Base-by-base conservation (phyloP, 208 protist genomes). In the Leishmania martiniquensis region DNA sequence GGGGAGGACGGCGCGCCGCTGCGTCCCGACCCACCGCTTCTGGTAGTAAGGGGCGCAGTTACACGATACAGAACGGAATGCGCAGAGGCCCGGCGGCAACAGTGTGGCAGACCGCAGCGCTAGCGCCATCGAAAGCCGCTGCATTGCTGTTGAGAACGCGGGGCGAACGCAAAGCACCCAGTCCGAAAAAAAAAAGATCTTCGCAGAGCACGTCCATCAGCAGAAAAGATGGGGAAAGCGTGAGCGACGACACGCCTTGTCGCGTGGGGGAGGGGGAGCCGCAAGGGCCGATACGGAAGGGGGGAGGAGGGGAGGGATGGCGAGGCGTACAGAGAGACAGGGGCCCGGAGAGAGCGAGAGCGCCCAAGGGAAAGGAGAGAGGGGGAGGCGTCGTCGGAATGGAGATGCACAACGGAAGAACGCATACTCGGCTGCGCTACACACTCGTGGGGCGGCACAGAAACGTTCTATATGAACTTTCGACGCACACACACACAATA, bases 1-100 rank as follows among this genome's bases (percentile, higher is more conserved):
- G 70, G 77, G 77, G 37, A 70, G 77, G 22, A 82, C 54, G 25
- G 72, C 49, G 52, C 77, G 77, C 47, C 77, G 70, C 39, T 82
- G 77, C 71, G 71, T 82, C 4, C 63, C 71, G 34, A 52, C 39
- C 22, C 63, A 76, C n/a, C 77, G 77, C 51, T 25, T 47, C 71
- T 76, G 77, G 25, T 37, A n/a, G 13, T 54, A 44, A 29, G 71
- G 63, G 45, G 72, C n/a, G n/a, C 45, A 1, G 20, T 34, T 37
- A 29, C 37, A 15, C 20, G 34, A 47, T 4, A 54, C 45, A 7
- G 1, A 32, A 17, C 51, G 20, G 10, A 63, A 67, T 15, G 44
- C 45, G 22, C 37, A 45, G 37, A 22, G 29, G 22, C 39, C 45
- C 12, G 49, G 32, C 34, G 52, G 39, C 29, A 69, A 29, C 17